Conservation (phyloP, 768 basidiomycete genomes). For the Albatrellus ellisii region DNA sequence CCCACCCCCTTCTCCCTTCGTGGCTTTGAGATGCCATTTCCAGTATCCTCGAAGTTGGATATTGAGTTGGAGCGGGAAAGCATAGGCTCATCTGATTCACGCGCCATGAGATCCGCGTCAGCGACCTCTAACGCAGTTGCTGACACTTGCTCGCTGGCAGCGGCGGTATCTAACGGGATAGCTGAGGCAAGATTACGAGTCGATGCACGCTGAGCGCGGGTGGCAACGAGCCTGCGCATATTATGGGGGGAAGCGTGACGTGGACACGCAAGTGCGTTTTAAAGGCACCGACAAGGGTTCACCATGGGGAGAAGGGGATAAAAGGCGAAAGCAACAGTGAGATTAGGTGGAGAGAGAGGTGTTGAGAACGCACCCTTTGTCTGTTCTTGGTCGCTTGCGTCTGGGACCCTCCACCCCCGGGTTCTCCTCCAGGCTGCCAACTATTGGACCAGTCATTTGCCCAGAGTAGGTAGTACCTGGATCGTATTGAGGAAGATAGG, state of each 20-base stretch:
- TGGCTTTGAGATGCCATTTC: not conserved
- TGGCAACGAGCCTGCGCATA: not conserved
- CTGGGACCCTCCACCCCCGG: conserved; percentile 53
- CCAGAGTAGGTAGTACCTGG: conserved; percentile 84
- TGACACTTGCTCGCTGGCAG: not conserved
- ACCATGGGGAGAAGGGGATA: not conserved
- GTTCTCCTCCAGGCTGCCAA: conserved; percentile 22
- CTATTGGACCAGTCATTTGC: conserved; percentile 49
- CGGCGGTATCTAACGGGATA: conserved; percentile 1
- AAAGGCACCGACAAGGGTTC: not conserved
- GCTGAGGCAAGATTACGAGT: not conserved
- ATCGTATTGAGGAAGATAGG: conserved; percentile 75
- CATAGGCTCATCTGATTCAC: conserved; percentile 46
- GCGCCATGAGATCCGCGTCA: not conserved
- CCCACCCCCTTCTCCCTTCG: conserved; percentile 35
- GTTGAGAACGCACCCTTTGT: conserved; percentile 49
- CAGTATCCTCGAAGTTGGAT: conserved; percentile 16
- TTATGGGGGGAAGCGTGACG: not conserved
- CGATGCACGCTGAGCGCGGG: not conserved
- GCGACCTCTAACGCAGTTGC: not conserved
- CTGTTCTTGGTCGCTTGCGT: conserved; percentile 59
- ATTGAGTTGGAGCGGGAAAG: conserved; percentile 50
- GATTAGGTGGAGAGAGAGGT: not conserved
- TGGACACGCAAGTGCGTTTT: too few relatives aligned
- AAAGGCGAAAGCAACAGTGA: conserved; percentile 1